Conservation (phyloP, 495 filamentous ascomycete genomes). For the Corynascus novoguineensis region DNA sequence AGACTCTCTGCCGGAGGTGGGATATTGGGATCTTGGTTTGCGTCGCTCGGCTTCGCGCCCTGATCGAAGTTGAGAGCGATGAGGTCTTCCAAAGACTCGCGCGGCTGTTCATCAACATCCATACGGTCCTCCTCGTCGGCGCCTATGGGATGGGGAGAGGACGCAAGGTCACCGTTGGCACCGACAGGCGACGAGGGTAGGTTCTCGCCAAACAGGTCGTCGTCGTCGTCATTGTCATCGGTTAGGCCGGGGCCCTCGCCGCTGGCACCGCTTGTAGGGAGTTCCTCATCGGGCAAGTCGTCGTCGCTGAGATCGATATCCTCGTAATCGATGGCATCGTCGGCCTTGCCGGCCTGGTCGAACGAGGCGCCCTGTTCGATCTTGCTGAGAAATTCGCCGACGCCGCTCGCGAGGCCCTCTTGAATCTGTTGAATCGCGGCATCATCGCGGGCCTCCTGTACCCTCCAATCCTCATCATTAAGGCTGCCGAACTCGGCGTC, state of each 20-base stretch:
- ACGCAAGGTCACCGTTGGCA: conserved; percentile 25
- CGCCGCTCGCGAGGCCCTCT: conserved; percentile 10
- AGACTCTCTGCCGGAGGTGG: conserved; percentile 58
- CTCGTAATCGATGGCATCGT: conserved; percentile 65
- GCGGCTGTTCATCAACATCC: conserved; percentile 18
- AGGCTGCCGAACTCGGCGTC: conserved; percentile 18
- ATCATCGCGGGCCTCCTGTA: conserved; percentile 27
- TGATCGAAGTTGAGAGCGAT: conserved; percentile 43
- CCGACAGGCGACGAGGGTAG: conserved; percentile 33
- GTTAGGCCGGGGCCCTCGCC: conserved; percentile 43
- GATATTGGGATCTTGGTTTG: conserved; percentile 44
- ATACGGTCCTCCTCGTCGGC: conserved; percentile 29
- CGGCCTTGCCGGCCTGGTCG: conserved; percentile 37
- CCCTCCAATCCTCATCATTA: conserved; percentile 26
- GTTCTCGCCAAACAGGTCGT: conserved; percentile 46
- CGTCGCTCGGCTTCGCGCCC: conserved; percentile 29
- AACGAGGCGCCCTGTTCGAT: conserved; percentile 25
- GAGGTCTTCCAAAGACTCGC: conserved; percentile 26
- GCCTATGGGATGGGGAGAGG: conserved; percentile 34
- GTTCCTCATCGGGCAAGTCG: conserved; percentile 47
- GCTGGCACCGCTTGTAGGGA: conserved; percentile 28
- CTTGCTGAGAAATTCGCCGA: conserved; percentile 22
- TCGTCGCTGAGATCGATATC: conserved; percentile 77
- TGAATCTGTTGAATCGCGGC: conserved; percentile 20
- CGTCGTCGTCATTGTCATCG: conserved; percentile 48